These are phyloP conservation scores for Sistotremastrum niveocremeum DNA, from an alignment of 768 basidiomycete genomes.

Conservation along the genomic window DNA sequence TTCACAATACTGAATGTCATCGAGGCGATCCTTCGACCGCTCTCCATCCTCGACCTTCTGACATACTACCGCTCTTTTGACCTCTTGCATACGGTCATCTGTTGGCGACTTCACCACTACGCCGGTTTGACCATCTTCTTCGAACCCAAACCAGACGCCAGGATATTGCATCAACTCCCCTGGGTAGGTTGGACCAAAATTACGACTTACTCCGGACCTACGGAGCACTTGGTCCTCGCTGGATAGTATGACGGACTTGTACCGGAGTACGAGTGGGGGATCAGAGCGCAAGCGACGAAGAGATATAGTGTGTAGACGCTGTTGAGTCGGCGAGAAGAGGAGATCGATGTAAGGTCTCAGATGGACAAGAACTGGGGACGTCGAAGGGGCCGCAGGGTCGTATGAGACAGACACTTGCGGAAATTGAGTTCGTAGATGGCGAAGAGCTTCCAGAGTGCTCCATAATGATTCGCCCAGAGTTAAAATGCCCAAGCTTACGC, in stretches of 20 bases:
- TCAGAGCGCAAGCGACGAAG: slow-evolving; percentile 50
- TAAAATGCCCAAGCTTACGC: slow-evolving; percentile 62
- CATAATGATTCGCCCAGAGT: slow-evolving; percentile 59
- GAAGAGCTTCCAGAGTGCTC: slow-evolving; percentile 57
- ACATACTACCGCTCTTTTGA: slow-evolving; percentile 58
- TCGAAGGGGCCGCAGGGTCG: slow-evolving; percentile 55
- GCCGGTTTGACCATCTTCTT: slow-evolving; percentile 45
- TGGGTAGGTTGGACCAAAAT: slow-evolving; percentile 76
- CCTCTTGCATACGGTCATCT: slow-evolving; percentile 64
- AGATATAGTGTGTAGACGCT: slow-evolving; percentile 69
- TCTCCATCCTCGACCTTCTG: slow-evolving; percentile 50
- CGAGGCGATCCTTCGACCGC: slow-evolving; percentile 49
- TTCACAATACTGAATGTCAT: slow-evolving; percentile 52
- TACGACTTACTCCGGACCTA: slow-evolving; percentile 50
- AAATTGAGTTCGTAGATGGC: slow-evolving; percentile 51
- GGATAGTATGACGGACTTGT: slow-evolving; percentile 51
- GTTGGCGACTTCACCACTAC: slow-evolving; percentile 35
- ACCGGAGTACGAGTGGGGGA: slow-evolving; percentile 55
- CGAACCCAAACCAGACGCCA: slow-evolving; percentile 74
- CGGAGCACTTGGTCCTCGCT: slow-evolving; percentile 47
- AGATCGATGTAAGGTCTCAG: slow-evolving; percentile 72
- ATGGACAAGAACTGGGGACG: slow-evolving; percentile 65
- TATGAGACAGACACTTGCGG: slow-evolving; percentile 78
- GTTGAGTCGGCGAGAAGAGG: slow-evolving; percentile 69
- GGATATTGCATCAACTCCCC: slow-evolving; percentile 69